Evolutionary conservation across 768 basidiomycete species (phyloP).

Genomic region (Chalciporus pseudorubinellus): DNA sequence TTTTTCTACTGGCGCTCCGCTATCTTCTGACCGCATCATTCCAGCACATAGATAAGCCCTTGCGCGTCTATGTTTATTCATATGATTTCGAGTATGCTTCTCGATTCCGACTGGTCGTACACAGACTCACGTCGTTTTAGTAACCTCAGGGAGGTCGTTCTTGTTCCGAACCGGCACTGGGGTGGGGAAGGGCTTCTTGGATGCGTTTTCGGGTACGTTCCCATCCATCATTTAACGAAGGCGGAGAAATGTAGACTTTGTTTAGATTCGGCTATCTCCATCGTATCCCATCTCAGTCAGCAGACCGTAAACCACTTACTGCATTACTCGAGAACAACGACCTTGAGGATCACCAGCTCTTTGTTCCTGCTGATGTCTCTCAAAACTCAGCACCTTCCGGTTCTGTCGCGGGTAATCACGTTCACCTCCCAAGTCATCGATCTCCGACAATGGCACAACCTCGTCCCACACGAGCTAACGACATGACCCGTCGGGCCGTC

Average conservation of each 20-base stretch:
- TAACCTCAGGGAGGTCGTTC: constrained; percentile 86
- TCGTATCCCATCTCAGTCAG: constrained; percentile 80
- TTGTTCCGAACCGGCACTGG: constrained; percentile 97
- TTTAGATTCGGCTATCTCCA: constrained; percentile 86
- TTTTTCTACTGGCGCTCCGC: neutral
- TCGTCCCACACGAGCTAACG: constrained; percentile 25
- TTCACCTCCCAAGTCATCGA: constrained; percentile 8
- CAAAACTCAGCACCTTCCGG: constrained; percentile 1
- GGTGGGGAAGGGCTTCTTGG: constrained; percentile 95
- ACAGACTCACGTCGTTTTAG: constrained; percentile 39
- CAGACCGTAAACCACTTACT: constrained; percentile 54
- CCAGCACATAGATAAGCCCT: constrained; percentile 90
- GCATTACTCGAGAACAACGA: constrained; percentile 53
- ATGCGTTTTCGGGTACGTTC: constrained; percentile 87
- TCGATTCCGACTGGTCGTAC: neutral
- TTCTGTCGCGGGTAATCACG: constrained; percentile 6
- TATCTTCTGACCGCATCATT: constrained; percentile 9
- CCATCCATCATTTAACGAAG: neutral
- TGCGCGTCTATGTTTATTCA: constrained; percentile 95
- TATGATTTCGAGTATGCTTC: constrained; percentile 88
- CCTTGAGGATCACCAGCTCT: constrained; percentile 63
- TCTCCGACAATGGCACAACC: constrained; percentile 27
- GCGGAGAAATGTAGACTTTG: constrained; percentile 5
- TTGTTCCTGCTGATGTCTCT: constrained; percentile 66
- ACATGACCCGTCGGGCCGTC: constrained; percentile 14